Base-by-base conservation (phyloP, 2,329 filamentous ascomycete species). In the Tricladium varicosporioides region DNA sequence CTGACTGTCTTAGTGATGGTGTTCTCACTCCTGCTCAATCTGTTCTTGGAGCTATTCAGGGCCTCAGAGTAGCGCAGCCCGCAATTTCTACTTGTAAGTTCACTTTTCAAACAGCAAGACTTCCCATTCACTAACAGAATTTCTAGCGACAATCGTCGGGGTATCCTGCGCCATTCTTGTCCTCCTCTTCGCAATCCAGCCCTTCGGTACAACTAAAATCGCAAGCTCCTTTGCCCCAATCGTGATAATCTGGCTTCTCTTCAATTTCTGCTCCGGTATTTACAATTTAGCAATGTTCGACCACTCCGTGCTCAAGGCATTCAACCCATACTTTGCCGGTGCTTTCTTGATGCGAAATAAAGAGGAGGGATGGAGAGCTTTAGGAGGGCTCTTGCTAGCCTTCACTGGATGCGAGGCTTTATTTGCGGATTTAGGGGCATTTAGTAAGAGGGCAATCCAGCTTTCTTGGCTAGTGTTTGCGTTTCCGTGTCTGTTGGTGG, bases 361-460 rank as follows among this genome's bases (percentile, higher is more conserved):
- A 53, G 76, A 80, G 2, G 75, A 80, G 5, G 86, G 83, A 0
- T 89, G 86, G 86, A 76, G 75, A 57, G 82, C 80, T 57, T 76
- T 90, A 1, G 86, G 85, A n/a, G 88, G 89, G 4, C 81, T 92
- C 16, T 71, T 92, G 1, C 79, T 92, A 9, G 81, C 85, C 2
- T 92, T 92, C 65, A 92, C 89, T 1, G 88, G 86, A 15, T 86
- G 89, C n/a, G 89, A 92, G 69, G 87, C 88, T 1, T 76, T 92
- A 1, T 92, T 91, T 67, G 88, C 89, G 2, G 88, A 92, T 65
- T 76, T 92, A 5, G 89, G 88, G 33, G 89, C 89, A 18, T 92
- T 92, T 70, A 83, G 81, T 70, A 79, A 81, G 64, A 75, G 80
- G 44, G 87, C 89, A 0, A 84, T 92, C 51, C 88, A 90, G 67